Base-by-base conservation (phyloP, 352 stramenopile species). In the Globisporangium rhizosaccharum region DNA sequence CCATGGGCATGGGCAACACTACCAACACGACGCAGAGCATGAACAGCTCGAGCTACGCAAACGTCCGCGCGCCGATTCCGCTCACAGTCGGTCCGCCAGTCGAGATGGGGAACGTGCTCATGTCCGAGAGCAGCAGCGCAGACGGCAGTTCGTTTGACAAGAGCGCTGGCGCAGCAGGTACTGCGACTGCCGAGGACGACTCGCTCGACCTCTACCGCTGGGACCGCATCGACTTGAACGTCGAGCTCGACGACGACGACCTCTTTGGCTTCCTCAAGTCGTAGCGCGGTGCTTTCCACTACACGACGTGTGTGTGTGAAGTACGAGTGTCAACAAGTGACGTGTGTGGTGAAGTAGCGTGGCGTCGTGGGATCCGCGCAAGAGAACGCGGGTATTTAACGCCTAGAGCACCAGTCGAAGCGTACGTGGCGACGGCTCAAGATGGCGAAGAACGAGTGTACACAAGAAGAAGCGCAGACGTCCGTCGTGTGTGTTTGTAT, bases 261-360 rank as follows among this genome's bases (percentile, higher is more conserved):
- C 70, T 95, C 17, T 95, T 95, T 53, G 75, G 82, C 37, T 95
- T 95, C 71, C 57, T 95, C 33, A 90, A 90, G 66, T 86, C 85
- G 52, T 90, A 80, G 18, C 33, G 33, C 33, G 33, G 10, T 33
- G 28, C 28, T 33, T 6, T 0, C 23, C 23, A 44, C 9, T 15
- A 44, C 37, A 44, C 9, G 37, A 15, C 9, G 9, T 14, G 37
- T 44, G 37, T 44, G 37, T 14, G 14, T 44, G 17, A 3, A 46
- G 41, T 14, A n/a, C 5, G 5, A 46, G 17, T 14, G 14, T 2
- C 15, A 23, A 20, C 14, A 20, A 23, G 41, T 47, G 41, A n/a
- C 41, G 15, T 23, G 41, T 47, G 41, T 47, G 41, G 18, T 20
- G 7, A 39, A 39, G 5, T 39, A 39, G 41, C 18, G 41, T 47